phyloP scores from a whole-genome alignment of 106 monocot genomes.

The Acanthochlamys bracteata region DNA sequence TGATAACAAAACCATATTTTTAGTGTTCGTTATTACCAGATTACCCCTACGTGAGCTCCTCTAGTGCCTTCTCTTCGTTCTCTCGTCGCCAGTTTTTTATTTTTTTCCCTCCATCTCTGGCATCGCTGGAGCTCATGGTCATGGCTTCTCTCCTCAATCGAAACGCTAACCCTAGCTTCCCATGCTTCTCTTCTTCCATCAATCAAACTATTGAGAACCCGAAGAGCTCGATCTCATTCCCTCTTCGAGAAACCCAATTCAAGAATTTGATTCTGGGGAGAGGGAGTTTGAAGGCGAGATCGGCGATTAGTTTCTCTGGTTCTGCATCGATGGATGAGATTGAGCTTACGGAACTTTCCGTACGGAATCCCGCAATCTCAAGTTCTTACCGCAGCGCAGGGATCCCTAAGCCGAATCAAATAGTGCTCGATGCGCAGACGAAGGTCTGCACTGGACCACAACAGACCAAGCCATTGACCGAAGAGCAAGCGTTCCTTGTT shows the following conservation, averaged over 20 bases:
- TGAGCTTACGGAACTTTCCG: constrained; percentile 14
- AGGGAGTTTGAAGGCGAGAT: neutral
- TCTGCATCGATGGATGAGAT: constrained; percentile 21
- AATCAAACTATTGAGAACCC: neutral
- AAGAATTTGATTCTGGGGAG: neutral
- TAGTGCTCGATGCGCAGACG: constrained; percentile 78
- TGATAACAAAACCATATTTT: too few relatives aligned
- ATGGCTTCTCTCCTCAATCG: constrained; percentile 31
- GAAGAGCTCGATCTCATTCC: constrained; percentile 5
- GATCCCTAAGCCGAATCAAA: constrained; percentile 59
- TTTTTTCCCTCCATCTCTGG: too few relatives aligned
- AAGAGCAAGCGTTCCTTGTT: constrained; percentile 75
- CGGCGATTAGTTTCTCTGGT: constrained; percentile 10
- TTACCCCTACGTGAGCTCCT: too few relatives aligned
- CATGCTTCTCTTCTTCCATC: neutral
- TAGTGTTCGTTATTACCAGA: too few relatives aligned
- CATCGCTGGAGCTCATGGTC: too few relatives aligned
- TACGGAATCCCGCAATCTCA: constrained; percentile 55
- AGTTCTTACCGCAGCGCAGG: constrained; percentile 46
- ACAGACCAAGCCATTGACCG: constrained; percentile 77
- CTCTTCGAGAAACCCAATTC: constrained; percentile 3
- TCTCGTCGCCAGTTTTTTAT: too few relatives aligned
- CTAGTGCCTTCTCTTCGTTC: too few relatives aligned
- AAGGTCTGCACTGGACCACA: constrained; percentile 91
- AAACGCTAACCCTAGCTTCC: constrained; percentile 15